Evolutionary conservation across 345 rosid genomes (phyloP).

Genomic region (Citrus hindsii): DNA sequence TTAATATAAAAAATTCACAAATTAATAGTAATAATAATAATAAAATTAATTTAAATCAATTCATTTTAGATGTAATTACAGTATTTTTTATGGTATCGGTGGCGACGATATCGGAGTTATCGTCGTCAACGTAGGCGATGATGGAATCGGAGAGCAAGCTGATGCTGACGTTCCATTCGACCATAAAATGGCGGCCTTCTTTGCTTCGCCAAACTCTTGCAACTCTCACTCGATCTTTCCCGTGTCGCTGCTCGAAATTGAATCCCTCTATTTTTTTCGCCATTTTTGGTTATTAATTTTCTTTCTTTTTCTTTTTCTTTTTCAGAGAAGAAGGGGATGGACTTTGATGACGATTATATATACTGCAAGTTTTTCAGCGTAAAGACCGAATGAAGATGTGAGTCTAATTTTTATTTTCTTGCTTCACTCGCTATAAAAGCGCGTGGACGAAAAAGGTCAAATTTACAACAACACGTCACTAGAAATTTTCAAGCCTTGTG

Average conservation of each 20-base stretch:
- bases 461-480: not conserved
- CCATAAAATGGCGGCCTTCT: constrained; percentile 53
- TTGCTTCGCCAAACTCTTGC: constrained; percentile 74
- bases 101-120: constrained; percentile 87
- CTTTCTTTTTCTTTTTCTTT: not conserved
- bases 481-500: not conserved
- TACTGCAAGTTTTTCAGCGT: too few relatives aligned
- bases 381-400: too few relatives aligned
- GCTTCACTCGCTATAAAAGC: not conserved
- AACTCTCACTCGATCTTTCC: constrained; percentile 78
- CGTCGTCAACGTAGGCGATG: constrained; percentile 55
- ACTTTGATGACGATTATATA: not conserved
- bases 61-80: constrained; percentile 19
- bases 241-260: constrained; percentile 81
- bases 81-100: constrained; percentile 97
- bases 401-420: too few relatives aligned
- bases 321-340: not conserved
- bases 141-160: constrained; percentile 76
- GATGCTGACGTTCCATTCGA: constrained; percentile 81
- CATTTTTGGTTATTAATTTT: constrained; percentile 27
- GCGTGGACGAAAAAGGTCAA: not conserved
- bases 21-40: not conserved
- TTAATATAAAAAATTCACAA: not conserved
- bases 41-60: not conserved
- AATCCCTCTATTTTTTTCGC: constrained; percentile 49